Conservation (phyloP, 805 yeast genomes). For the Phaffomyces antillensis region DNA sequence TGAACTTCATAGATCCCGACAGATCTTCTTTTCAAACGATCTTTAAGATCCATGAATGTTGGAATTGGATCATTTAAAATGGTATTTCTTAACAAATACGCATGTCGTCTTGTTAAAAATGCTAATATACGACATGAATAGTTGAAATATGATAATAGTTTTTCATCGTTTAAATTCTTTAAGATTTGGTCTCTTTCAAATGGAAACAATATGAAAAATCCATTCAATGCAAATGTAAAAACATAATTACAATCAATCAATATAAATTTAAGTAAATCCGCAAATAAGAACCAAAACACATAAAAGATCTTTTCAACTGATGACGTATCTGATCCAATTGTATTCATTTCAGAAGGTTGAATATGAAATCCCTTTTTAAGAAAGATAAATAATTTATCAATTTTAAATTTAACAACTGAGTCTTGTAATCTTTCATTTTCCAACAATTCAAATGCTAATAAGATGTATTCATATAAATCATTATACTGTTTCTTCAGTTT, state of each 20-base stretch:
- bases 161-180: conserved; percentile 3
- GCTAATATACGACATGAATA: conserved; percentile 17
- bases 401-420: conserved; percentile 15
- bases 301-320: conserved; percentile 12
- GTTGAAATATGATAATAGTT: conserved; percentile 9
- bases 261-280: conserved; percentile 12
- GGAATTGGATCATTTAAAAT: conserved; percentile 19
- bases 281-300: conserved; percentile 13
- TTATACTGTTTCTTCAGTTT: conserved; percentile 3
- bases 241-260: conserved; percentile 15
- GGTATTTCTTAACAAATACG: conserved; percentile 12
- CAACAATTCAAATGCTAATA: conserved; percentile 6
- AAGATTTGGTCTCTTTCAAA: conserved; percentile 8
- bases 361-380: conserved; percentile 12
- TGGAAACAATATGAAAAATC: conserved; percentile 12
- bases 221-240: conserved; percentile 17
- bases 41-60: conserved; percentile 4
- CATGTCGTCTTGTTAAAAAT: conserved; percentile 15
- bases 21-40: conserved; percentile 15
- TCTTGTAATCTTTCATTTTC: conserved; percentile 4
- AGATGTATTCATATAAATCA: conserved; percentile 6
- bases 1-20: conserved; percentile 17
- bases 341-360: conserved; percentile 14
- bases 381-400: conserved; percentile 9
- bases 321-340: conserved; percentile 9